Conservation (phyloP, 192 early-diverging fungal genomes). For the Diversispora epigaea region DNA sequence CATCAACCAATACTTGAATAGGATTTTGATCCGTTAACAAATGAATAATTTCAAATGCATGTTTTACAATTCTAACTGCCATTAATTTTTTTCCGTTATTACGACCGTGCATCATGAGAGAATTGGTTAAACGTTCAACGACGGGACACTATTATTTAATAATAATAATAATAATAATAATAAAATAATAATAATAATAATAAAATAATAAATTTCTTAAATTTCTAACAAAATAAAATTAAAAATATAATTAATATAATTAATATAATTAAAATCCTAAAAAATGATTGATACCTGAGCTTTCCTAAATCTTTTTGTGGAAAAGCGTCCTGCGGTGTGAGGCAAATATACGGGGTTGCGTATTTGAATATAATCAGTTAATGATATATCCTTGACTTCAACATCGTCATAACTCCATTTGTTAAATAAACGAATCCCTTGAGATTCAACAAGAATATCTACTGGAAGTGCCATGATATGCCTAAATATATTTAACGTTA, state of each 20-base stretch:
- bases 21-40: slow-evolving; percentile 98
- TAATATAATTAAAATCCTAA: neutral
- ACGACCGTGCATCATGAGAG: slow-evolving; percentile 99
- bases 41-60: slow-evolving; percentile 99
- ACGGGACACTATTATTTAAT: slow-evolving; percentile 77
- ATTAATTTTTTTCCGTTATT: slow-evolving; percentile 99
- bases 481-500: too few relatives aligned
- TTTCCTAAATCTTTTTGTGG: slow-evolving; percentile 95
- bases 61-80: slow-evolving; percentile 98
- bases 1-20: slow-evolving; percentile 96
- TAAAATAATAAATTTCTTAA: too few relatives aligned
- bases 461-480: too few relatives aligned
- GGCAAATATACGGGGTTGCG: slow-evolving; percentile 91
- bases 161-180: neutral
- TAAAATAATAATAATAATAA: too few relatives aligned
- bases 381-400: slow-evolving; percentile 86
- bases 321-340: slow-evolving; percentile 98
- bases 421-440: slow-evolving; percentile 72
- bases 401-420: slow-evolving; percentile 90
- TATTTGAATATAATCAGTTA: slow-evolving; percentile 91
- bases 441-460: neutral
- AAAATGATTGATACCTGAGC: slow-evolving; percentile 64
- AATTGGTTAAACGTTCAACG: slow-evolving; percentile 97
- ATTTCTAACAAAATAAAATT: too few relatives aligned
- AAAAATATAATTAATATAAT: too few relatives aligned